These are phyloP conservation scores for Leucoagaricus sp. DNA, from an alignment of 1,284 basidiomycete species.

Conservation along the genomic window DNA sequence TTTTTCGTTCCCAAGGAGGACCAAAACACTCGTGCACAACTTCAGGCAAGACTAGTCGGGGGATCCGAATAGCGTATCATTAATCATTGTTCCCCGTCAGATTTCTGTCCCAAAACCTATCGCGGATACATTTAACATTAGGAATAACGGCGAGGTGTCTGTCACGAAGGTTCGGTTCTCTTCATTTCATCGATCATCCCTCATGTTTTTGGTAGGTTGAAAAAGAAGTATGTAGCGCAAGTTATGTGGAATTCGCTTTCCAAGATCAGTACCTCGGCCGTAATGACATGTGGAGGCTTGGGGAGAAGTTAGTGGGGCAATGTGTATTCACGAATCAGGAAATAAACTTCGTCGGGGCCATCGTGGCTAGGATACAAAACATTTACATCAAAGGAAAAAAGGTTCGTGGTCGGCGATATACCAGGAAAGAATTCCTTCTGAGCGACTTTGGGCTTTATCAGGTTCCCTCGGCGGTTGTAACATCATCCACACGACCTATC, in stretches of 20 bases:
- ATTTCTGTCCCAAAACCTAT: conserved; percentile 72
- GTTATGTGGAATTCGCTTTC: conserved; percentile 88
- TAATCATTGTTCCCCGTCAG: conserved; percentile 35
- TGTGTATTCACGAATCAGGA: conserved; percentile 73
- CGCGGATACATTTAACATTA: conserved; percentile 67
- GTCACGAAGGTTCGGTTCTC: conserved; percentile 58
- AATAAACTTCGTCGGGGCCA: conserved; percentile 74
- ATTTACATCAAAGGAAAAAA: conserved; percentile 71
- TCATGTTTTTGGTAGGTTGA: conserved; percentile 55
- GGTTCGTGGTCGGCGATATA: conserved; percentile 38
- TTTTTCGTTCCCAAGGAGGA: conserved; percentile 70
- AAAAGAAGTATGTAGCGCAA: conserved; percentile 63
- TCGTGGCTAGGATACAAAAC: conserved; percentile 77
- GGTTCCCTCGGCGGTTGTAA: conserved; percentile 83
- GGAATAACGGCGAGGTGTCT: conserved; percentile 70
- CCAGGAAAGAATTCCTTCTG: background rate
- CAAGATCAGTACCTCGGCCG: conserved; percentile 91
- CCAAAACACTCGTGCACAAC: conserved; percentile 54
- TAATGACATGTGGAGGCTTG: conserved; percentile 91
- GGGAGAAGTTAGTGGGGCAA: conserved; percentile 77
- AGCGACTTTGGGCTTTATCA: conserved; percentile 28
- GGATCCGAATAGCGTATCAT: background rate
- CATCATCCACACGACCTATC: conserved; percentile 83
- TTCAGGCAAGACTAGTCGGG: conserved; percentile 52
- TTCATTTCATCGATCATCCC: background rate